These are phyloP conservation scores for Mycothermus thermophilus DNA, from an alignment of 495 filamentous ascomycete species.

Conservation along the genomic window DNA sequence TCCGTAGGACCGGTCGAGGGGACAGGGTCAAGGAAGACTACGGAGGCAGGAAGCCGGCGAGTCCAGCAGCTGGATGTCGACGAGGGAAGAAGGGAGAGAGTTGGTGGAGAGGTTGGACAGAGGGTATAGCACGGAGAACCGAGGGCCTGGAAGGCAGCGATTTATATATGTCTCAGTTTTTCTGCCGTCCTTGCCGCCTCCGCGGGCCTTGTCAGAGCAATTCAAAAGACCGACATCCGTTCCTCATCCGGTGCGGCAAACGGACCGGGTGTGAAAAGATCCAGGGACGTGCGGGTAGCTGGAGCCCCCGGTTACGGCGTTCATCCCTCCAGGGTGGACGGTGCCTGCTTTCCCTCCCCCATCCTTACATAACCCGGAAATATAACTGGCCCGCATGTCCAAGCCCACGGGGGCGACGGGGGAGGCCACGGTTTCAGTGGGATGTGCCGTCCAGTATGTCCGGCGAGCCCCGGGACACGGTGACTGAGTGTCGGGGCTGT, in stretches of 20 bases:
- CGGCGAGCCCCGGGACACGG: too few relatives aligned
- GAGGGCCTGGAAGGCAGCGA: background rate
- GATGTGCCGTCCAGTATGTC: too few relatives aligned
- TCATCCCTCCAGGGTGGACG: conserved; percentile 1
- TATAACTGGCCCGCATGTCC: too few relatives aligned
- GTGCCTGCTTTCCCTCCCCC: background rate
- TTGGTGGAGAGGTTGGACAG: background rate
- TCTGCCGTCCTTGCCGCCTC: conserved; percentile 7
- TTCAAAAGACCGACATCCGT: too few relatives aligned
- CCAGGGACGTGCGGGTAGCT: background rate
- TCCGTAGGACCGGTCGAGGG: background rate
- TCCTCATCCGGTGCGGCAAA: too few relatives aligned
- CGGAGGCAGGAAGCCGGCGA: too few relatives aligned
- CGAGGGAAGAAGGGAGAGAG: background rate
- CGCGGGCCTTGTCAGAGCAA: conserved; percentile 6
- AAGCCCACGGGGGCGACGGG: too few relatives aligned
- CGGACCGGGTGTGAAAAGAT: too few relatives aligned
- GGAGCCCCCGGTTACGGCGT: conserved; percentile 6
- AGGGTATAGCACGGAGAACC: background rate
- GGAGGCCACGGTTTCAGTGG: too few relatives aligned
- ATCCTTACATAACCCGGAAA: too few relatives aligned
- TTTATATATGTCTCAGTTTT: conserved; percentile 5
- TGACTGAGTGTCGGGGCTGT: too few relatives aligned
- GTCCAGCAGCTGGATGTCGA: background rate
- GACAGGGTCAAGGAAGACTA: too few relatives aligned